Base-by-base conservation (phyloP, 2,329 filamentous ascomycete genomes). In the Calonectria fujianensis region DNA sequence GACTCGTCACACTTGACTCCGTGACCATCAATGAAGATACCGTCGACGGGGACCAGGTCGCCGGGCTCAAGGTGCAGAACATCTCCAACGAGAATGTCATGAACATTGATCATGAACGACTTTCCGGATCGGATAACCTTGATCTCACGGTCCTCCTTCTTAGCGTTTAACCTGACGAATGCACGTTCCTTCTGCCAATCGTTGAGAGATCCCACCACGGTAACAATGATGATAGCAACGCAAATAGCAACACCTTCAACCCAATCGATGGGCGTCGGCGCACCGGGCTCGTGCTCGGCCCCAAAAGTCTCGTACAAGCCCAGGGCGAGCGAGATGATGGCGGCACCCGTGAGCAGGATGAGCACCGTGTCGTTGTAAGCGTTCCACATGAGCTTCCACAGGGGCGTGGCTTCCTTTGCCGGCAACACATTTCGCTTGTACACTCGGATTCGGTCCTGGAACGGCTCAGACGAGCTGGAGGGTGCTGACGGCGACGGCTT, bases 21-120 rank as follows among this genome's bases (percentile, higher is more conserved):
- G 72, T 87, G 85, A 4, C 86, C 86, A 13, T 88, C 87, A 75
- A 94, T 91, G 71, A 94, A 90, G 65, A 94, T 88, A 10, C 93
- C 93, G 80, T 95, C 93, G 1, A 92, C 92, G 0, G 93, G 92
- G 54, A 94, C 88, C 69, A 94, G 86, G 79, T 95, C 93, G 75
- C 93, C 93, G 1, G 93, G 91, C 76, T 93, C 91, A 9, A 95
- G 85, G 81, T 93, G 89, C 66, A 94, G 86, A 4, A 95, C 87
- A 80, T 95, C 93, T 45, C 93, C 93, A 4, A 93, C 93, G 54
- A 93, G 88, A 57, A 94, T 87, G 72, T 94, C 92, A 77, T 91
- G 91, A 6, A 94, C 89, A 0, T 90, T 91, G 14, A 94, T 87
- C 83, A 91, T 88, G 31, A 88, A 83, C 0, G 90, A 90, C 80